phyloP scores from a whole-genome alignment of 1,284 basidiomycete species.

The Apiotrichum montevideense region DNA sequence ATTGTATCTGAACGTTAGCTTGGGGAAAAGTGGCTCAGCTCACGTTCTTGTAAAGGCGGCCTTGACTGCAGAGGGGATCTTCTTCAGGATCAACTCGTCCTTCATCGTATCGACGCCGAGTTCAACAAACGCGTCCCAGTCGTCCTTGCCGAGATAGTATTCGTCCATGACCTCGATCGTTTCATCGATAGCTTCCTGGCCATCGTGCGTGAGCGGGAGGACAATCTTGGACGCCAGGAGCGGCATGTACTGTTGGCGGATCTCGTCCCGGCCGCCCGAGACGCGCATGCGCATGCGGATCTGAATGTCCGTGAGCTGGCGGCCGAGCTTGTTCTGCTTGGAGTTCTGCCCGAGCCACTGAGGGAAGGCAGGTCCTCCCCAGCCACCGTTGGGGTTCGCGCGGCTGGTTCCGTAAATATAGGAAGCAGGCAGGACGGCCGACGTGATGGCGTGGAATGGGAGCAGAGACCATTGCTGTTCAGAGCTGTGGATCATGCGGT shows the following conservation, averaged over 20 bases:
- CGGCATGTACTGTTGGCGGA: conserved; percentile 85
- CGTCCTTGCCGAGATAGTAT: conserved; percentile 87
- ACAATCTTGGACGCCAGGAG: conserved; percentile 73
- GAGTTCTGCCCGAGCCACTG: conserved; percentile 98
- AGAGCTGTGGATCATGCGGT: conserved; percentile 89
- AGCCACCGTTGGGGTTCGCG: conserved; percentile 48
- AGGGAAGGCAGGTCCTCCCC: conserved; percentile 69
- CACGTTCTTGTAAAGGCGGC: conserved; percentile 78
- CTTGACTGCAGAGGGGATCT: conserved; percentile 76
- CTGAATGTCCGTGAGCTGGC: conserved; percentile 84
- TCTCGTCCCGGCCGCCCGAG: conserved; percentile 80
- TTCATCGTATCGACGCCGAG: conserved; percentile 77
- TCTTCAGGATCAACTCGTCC: conserved; percentile 70
- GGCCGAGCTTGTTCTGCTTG: conserved; percentile 72
- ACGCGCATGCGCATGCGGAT: conserved; percentile 90
- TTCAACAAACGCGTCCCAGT: conserved; percentile 93
- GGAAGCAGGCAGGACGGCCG: conserved; percentile 77
- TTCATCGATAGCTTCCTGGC: conserved; percentile 67
- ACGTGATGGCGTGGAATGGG: conserved; percentile 86
- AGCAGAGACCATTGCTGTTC: conserved; percentile 96
- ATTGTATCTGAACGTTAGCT: conserved; percentile 63
- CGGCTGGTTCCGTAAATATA: conserved; percentile 62
- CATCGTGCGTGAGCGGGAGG: conserved; percentile 61
- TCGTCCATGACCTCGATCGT: conserved; percentile 88
- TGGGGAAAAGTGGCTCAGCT: conserved; percentile 26